Conservation (phyloP, 2,329 filamentous ascomycete species). For the Orbilia brochopaga region DNA sequence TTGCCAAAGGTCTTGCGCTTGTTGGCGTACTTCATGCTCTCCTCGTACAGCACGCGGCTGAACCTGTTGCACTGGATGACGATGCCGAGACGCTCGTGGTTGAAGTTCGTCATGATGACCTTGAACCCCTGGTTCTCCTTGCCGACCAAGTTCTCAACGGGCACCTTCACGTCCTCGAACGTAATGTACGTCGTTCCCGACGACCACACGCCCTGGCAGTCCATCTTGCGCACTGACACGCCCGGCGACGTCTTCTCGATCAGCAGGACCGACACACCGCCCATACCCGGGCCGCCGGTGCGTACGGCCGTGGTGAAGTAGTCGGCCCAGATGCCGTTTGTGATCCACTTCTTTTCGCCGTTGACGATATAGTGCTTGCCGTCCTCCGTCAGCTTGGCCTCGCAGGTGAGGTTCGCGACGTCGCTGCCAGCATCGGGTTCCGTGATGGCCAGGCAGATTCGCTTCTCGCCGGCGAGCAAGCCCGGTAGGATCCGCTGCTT, state of each 20-base stretch:
- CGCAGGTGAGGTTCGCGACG: slow-evolving; percentile 92
- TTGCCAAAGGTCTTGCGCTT: slow-evolving; percentile 97
- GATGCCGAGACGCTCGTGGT: slow-evolving; percentile 98
- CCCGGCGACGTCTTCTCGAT: slow-evolving; percentile 86
- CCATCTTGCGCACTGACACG: slow-evolving; percentile 92
- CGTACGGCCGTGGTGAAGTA: slow-evolving; percentile 98
- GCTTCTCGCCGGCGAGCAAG: slow-evolving; percentile 89
- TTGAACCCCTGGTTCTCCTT: slow-evolving; percentile 96
- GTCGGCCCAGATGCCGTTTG: slow-evolving; percentile 94
- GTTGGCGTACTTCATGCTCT: slow-evolving; percentile 94
- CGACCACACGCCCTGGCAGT: slow-evolving; percentile 97
- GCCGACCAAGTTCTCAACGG: slow-evolving; percentile 96
- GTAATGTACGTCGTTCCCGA: slow-evolving; percentile 96
- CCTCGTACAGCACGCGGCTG: slow-evolving; percentile 94
- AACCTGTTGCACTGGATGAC: slow-evolving; percentile 97
- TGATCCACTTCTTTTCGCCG: slow-evolving; percentile 99
- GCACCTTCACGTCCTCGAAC: slow-evolving; percentile 98
- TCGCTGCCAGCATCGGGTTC: slow-evolving; percentile 95
- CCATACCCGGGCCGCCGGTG: slow-evolving; percentile 87
- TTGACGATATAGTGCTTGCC: slow-evolving; percentile 99
- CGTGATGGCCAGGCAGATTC: slow-evolving; percentile 96
- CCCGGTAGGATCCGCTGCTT: slow-evolving; percentile 86
- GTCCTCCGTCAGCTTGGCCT: slow-evolving; percentile 91
- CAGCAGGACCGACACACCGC: slow-evolving; percentile 85
- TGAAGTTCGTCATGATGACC: slow-evolving; percentile 99